These are phyloP conservation scores for Rhinocladiella similis DNA, from an alignment of 2,329 filamentous ascomycete species.

Conservation along the genomic window DNA sequence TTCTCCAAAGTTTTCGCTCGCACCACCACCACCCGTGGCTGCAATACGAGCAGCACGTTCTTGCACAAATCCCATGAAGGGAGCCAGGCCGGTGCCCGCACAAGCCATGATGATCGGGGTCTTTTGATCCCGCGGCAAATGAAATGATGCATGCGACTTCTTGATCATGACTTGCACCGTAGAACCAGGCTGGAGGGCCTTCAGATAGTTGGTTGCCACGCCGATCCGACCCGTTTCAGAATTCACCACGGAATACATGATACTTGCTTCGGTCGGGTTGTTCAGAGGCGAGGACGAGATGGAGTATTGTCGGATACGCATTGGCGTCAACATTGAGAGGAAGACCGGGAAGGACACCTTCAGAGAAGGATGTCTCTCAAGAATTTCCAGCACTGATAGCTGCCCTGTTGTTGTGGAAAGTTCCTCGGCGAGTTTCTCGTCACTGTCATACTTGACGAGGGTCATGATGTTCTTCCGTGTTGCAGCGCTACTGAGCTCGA, in stretches of 20 bases:
- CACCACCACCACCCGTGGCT: conserved; percentile 10
- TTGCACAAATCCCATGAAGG: conserved; percentile 64
- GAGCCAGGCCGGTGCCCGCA: conserved; percentile 56
- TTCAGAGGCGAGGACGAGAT: conserved; percentile 73
- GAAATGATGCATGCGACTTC: conserved; percentile 39
- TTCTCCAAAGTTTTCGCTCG: conserved; percentile 32
- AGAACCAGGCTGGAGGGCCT: conserved; percentile 40
- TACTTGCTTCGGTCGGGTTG: conserved; percentile 57
- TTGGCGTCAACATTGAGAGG: conserved; percentile 71
- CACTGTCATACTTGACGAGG: conserved; percentile 17
- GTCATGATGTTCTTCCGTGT: conserved; percentile 56
- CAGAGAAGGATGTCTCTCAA: conserved; percentile 63
- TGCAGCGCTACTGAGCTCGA: conserved; percentile 71
- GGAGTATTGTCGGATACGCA: conserved; percentile 77
- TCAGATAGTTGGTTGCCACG: conserved; percentile 63
- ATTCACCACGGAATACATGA: conserved; percentile 69
- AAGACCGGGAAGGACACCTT: conserved; percentile 66
- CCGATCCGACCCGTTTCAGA: conserved; percentile 51
- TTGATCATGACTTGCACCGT: conserved; percentile 37
- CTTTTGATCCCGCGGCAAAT: conserved; percentile 35
- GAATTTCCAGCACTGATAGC: conserved; percentile 60
- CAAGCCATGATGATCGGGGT: conserved; percentile 43
- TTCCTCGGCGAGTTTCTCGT: conserved; percentile 14
- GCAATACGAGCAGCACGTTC: conserved; percentile 51
- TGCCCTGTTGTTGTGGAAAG: neutral